Evolutionary conservation across 2,329 filamentous ascomycete species (phyloP), one percentile per base, ranked within the genome.

Genomic region (Sclerotinia minor): DNA sequence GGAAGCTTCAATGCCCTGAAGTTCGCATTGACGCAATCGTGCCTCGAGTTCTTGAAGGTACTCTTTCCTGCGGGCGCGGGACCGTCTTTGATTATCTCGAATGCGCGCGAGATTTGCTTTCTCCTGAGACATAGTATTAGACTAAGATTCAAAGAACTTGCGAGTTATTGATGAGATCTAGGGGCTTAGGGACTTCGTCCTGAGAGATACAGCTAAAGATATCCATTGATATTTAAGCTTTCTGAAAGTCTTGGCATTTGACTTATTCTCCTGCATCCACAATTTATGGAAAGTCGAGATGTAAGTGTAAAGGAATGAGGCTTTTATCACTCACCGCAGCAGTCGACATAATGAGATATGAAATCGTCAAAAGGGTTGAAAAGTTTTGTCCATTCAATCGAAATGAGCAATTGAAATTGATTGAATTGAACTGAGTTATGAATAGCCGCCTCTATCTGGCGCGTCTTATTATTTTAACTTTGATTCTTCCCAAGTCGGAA

Each of bases 81-180:
- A 92, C 70, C 90, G 87, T 67, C 90, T 84, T 76, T 93, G 91
- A 74, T 93, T 94, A 74, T 93, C 89, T 71, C 90, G 85, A 72
- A 92, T 89, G 68, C 90, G 87, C 58, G 85, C 83, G 45, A 78
- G 75, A 65, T 79, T 78, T 52, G 72, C 72, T 71, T 76, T 77
- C 69, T 75, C 73, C 72, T 75, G 60, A 38, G 57, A 67, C 50
- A 67, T 63, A 13, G 5, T 19, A 53, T 68, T 61, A 68, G 50
- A 50, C 35, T 3, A 45, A 8, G 19, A 35, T 13, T 50, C 7
- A 2, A 61, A 13, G 2, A 35, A 24, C 11, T 15, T 44, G 19
- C 29, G 26, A 24, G 17, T 49, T 35, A 24, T 35, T 35, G 44
- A 49, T 17, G 58, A 38, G 2, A 6, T 21, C 13, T 35, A 29